Conservation (phyloP, 768 basidiomycete species). For the Russula abietina region DNA sequence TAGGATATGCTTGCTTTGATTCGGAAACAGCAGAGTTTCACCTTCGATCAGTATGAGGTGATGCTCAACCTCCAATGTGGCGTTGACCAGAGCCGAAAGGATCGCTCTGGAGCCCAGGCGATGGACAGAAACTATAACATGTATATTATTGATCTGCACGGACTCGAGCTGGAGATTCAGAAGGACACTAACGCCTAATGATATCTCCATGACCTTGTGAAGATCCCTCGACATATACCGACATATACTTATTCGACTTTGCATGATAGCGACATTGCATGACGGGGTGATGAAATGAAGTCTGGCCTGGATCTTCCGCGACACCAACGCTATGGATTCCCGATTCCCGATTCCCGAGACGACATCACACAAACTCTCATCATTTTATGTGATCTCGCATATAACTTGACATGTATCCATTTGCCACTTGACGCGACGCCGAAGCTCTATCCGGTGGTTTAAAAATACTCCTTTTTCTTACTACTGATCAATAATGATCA, state of each 20-base stretch:
- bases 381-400: too few relatives aligned
- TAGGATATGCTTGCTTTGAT: constrained; percentile 77
- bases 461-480: background rate
- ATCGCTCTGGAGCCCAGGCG: constrained; percentile 46
- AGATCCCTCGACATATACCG: constrained; percentile 5
- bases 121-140: constrained; percentile 71
- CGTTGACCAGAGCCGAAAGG: constrained; percentile 55
- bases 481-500: too few relatives aligned
- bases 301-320: background rate
- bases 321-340: too few relatives aligned
- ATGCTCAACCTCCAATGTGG: constrained; percentile 90
- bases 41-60: constrained; percentile 88
- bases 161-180: constrained; percentile 52
- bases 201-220: constrained; percentile 3
- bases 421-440: too few relatives aligned
- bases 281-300: background rate
- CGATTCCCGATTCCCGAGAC: too few relatives aligned
- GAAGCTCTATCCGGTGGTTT: background rate
- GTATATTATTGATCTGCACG: constrained; percentile 88
- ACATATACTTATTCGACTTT: constrained; percentile 7
- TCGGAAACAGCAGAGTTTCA: constrained; percentile 56
- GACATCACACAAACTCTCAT: too few relatives aligned
- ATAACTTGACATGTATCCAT: background rate
- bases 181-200: constrained; percentile 35
- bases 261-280: background rate